These are phyloP conservation scores for Ophiocordyceps camponoti-saundersi DNA, from an alignment of 2,329 filamentous ascomycete species.

Conservation along the genomic window DNA sequence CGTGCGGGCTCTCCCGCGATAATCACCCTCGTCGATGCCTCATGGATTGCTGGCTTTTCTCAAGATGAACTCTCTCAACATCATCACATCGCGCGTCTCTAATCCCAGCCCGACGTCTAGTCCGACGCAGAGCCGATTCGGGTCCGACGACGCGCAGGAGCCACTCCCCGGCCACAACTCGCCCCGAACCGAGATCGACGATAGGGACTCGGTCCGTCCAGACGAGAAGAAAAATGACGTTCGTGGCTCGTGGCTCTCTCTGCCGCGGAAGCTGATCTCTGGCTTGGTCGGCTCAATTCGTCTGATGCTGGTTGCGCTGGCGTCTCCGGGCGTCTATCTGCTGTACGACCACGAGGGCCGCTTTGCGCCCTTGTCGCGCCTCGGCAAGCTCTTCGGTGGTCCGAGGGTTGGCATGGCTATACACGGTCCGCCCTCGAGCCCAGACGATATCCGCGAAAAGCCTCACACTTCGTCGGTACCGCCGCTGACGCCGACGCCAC, in stretches of 20 bases:
- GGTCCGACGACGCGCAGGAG: conserved; percentile 14
- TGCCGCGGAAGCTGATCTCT: conserved; percentile 54
- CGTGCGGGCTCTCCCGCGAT: neutral
- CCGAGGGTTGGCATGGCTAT: conserved; percentile 19
- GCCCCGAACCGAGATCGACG: conserved; percentile 10
- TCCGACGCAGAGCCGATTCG: conserved; percentile 39
- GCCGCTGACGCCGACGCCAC: neutral
- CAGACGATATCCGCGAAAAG: neutral
- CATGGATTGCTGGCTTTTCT: conserved; percentile 36
- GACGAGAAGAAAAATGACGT: conserved; percentile 16
- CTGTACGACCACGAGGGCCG: conserved; percentile 67
- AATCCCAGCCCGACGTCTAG: conserved; percentile 34
- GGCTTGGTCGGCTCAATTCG: conserved; percentile 60
- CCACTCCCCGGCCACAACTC: neutral
- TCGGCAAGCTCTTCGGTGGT: conserved; percentile 45
- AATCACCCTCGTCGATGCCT: conserved; percentile 7
- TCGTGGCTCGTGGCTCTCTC: conserved; percentile 32
- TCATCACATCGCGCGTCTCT: conserved; percentile 71
- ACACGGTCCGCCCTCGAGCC: neutral
- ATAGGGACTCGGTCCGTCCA: conserved; percentile 11
- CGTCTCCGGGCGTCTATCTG: conserved; percentile 66
- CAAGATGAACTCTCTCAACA: conserved; percentile 94
- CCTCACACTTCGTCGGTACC: conserved; percentile 2
- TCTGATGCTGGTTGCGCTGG: conserved; percentile 62
- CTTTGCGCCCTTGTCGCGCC: conserved; percentile 62